Conservation (phyloP, 495 filamentous ascomycete genomes). For the Xylaria telfairii region DNA sequence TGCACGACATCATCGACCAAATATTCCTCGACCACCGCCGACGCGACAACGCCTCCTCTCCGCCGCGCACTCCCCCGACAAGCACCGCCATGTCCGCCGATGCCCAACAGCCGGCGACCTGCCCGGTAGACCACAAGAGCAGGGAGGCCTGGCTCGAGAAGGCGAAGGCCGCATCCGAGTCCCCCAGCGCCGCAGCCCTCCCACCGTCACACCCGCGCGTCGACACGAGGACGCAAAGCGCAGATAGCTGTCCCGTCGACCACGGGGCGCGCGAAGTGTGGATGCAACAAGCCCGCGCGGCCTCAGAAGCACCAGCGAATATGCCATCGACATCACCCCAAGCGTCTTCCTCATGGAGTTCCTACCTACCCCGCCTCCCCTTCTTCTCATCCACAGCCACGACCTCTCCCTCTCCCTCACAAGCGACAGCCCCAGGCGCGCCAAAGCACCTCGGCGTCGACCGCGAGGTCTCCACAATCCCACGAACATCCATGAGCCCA, state of each 20-base stretch:
- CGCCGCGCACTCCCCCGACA: not conserved
- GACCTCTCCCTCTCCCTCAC: constrained; percentile 26
- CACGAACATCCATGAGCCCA: constrained; percentile 61
- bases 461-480: constrained; percentile 84
- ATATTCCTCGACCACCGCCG: constrained; percentile 3
- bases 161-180: constrained; percentile 38
- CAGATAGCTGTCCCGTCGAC: constrained; percentile 80
- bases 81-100: constrained; percentile 14
- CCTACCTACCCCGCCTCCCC: constrained; percentile 46
- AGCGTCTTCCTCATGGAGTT: constrained; percentile 40
- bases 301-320: constrained; percentile 26
- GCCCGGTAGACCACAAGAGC: constrained; percentile 88
- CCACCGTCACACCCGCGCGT: constrained; percentile 39
- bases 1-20: constrained; percentile 22
- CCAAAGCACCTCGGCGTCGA: constrained; percentile 53
- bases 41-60: not conserved
- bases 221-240: constrained; percentile 24
- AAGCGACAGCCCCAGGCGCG: constrained; percentile 42
- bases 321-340: constrained; percentile 38
- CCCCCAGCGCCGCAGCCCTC: constrained; percentile 21
- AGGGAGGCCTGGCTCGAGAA: constrained; percentile 78
- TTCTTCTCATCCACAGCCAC: constrained; percentile 36
- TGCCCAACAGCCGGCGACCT: constrained; percentile 48
- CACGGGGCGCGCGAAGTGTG: constrained; percentile 83
- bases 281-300: constrained; percentile 61